Base-by-base conservation (phyloP, 495 filamentous ascomycete genomes). In the Neurospora sp. region DNA sequence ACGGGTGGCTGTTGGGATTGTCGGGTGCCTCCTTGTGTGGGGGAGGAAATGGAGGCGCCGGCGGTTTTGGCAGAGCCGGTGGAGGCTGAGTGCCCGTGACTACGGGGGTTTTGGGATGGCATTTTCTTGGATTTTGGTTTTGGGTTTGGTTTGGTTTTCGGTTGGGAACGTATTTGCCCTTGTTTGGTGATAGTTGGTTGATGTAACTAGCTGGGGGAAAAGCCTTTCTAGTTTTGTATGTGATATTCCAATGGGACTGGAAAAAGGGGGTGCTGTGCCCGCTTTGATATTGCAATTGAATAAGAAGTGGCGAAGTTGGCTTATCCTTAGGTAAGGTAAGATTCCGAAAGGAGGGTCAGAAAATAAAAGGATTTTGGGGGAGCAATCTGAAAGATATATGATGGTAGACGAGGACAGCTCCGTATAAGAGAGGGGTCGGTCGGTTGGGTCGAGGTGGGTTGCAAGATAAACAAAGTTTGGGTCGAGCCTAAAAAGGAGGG, bases 1-100 rank as follows among this genome's bases (percentile, higher is more conserved):
- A 86, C 78, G 6, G 81, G 84, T 6, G 79, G 78, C 71, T 79
- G 82, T 66, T 66, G 54, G 14, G 54, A 66, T 66, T 66, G 54
- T 3, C 27, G 54, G 5, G 54, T 16, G 27, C 54, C 27, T 37
- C 54, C 54, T 37, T 66, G 27, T 31, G 54, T 66, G 27, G 54
- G 27, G 27, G 69, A 37, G 12, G 20, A 42, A 39, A 20, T 14
- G 42, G 42, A n/a, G 18, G 74, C 70, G 46, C 71, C 35, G 35
- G 71, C 46, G n/a, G 71, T 69, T 39, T 72, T 23, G 71, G 70
- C 41, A 12, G 74, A 74, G 42, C 54, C 54, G 27, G 71, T 69
- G 12, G 71, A 37, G 70, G 72, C 46, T 20, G 74, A 74, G 38
- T 72, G 71, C 42, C 66, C 72, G 69, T 71, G 69, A 18, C 54